Conservation (phyloP, 108 stramenopile genomes). For the Mayamaea pseudoterrestris region DNA sequence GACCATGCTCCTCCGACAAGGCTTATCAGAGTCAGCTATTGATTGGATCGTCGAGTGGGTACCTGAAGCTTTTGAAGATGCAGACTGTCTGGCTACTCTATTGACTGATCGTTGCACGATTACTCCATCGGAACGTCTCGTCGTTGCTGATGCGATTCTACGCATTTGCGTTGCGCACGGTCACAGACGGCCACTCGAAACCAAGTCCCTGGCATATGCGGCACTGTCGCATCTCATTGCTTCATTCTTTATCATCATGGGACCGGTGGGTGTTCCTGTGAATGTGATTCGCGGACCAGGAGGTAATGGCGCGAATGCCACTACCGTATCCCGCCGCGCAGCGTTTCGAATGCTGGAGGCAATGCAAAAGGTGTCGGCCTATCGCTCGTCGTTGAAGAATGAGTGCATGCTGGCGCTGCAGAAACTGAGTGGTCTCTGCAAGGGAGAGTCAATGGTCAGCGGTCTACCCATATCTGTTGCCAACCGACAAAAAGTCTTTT, state of each 20-base stretch:
- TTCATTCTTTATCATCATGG: conserved; percentile 50
- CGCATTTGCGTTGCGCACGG: conserved; percentile 43
- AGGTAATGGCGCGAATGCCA: conserved; percentile 40
- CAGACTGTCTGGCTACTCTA: conserved; percentile 15
- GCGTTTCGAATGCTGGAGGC: conserved; percentile 48
- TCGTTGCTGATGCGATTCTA: conserved; percentile 40
- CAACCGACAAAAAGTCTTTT: conserved; percentile 34
- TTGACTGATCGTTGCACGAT: conserved; percentile 36
- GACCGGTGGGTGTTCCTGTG: conserved; percentile 67
- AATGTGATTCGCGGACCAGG: conserved; percentile 18
- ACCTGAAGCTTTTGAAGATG: conserved; percentile 59
- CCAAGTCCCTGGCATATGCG: conserved; percentile 22
- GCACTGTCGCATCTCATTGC: conserved; percentile 40
- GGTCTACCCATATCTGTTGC: conserved; percentile 40
- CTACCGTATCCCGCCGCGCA: conserved; percentile 35
- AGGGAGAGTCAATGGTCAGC: conserved; percentile 33
- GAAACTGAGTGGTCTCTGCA: conserved; percentile 50
- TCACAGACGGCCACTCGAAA: conserved; percentile 25
- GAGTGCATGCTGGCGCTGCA: conserved; percentile 31
- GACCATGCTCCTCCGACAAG: conserved; percentile 48
- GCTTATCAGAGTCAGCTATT: conserved; percentile 24
- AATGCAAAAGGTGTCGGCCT: conserved; percentile 25
- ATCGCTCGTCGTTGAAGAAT: conserved; percentile 12
- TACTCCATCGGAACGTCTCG: conserved; percentile 42
- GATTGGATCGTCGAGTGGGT: conserved; percentile 59